Percentiles rank a stretch among this genome's conserved stretches.
These are phyloP conservation scores for Lyophyllum decastes DNA, from an alignment of 768 basidiomycete species.

Conservation along the genomic window DNA sequence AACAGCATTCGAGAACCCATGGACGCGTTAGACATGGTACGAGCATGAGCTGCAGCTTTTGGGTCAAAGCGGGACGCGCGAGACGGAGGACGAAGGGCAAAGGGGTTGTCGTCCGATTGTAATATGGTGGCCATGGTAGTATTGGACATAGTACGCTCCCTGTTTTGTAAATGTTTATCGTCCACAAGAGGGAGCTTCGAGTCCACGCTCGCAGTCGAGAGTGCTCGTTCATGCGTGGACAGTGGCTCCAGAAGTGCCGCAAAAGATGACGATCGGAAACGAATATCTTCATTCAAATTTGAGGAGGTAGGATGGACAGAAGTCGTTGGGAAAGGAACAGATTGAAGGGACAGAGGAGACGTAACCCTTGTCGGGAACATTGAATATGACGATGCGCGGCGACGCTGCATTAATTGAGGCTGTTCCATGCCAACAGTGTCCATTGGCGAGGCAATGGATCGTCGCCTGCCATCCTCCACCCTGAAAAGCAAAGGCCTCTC, in stretches of 20 bases:
- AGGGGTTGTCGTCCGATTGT: slow-evolving; percentile 59
- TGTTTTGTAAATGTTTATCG: slow-evolving; percentile 26
- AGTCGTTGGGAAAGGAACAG: slow-evolving; percentile 66
- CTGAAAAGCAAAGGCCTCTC: slow-evolving; percentile 29
- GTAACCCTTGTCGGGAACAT: slow-evolving; percentile 42
- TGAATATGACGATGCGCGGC: slow-evolving; percentile 51
- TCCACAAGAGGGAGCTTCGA: slow-evolving; percentile 47
- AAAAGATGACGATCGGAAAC: slow-evolving; percentile 6
- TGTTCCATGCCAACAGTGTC: slow-evolving; percentile 52
- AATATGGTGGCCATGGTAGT: slow-evolving; percentile 47
- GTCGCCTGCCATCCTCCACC: slow-evolving; percentile 42
- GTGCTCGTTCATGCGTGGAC: slow-evolving; percentile 41
- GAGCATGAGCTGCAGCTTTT: slow-evolving; percentile 59
- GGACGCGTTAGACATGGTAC: slow-evolving; percentile 66
- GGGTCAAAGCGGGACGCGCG: slow-evolving; percentile 80
- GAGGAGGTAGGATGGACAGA: slow-evolving; percentile 55
- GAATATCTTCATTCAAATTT: slow-evolving; percentile 9
- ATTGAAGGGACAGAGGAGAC: slow-evolving; percentile 30
- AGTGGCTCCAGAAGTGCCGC: slow-evolving; percentile 15
- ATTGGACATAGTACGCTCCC: slow-evolving; percentile 36
- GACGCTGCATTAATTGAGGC: slow-evolving; percentile 44
- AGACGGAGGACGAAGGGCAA: slow-evolving; percentile 66
- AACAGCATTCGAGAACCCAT: slow-evolving; percentile 64
- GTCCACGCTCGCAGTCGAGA: slow-evolving; percentile 53
- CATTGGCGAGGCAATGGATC: slow-evolving; percentile 59